Base-by-base conservation (phyloP, 1,139 yeast genomes). In the Scheffersomyces cryptocercus region DNA sequence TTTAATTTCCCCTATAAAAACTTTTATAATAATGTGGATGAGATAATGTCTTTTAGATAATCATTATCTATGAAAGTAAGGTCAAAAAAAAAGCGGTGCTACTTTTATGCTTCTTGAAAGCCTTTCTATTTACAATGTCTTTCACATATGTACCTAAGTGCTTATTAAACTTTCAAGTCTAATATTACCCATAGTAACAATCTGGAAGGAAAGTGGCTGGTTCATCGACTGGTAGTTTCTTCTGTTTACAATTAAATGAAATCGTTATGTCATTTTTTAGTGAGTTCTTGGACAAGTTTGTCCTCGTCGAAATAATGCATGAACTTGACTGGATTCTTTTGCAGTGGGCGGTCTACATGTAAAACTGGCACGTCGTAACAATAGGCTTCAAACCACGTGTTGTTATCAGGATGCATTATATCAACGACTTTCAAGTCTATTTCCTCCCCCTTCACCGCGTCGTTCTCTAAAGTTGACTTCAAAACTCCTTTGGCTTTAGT, bases 311-410 rank as follows among this genome's bases (percentile, higher is more conserved):
- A 75, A 45, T 83, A 76, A 65, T 90, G 97, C 91, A 89, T 88
- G 58, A 85, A 81, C 56, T 84, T 85, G 11, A 76, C 73, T 4
- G 84, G 74, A 39, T 75, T 69, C 33, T 59, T 64, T 38, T 71
- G 73, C 5, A 64, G 71, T 3, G 67, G 67, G 46, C 81, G 62
- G 51, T 82, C 85, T 13, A 88, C 72, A 58, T 90, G 96, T 34
- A 89, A 64, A 0, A 91, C 97, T 0, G 97, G 97, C 2, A 90
- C 91, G 59, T 91, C 97, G 62, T 83, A 89, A 51, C 96, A 86
- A 56, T 90, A 91, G 48, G 75, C 73, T 48, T 88, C 95, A 73
- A 83, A 87, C 90, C 95, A 88, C 41, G 77, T 70, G 42, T 78
- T 68, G 62, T 90, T 85, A 41, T 77, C 79, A 0, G 86, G 84